These are phyloP conservation scores for Actinomortierella ambigua DNA, from an alignment of 371 early-diverging fungal genomes.

Conservation along the genomic window DNA sequence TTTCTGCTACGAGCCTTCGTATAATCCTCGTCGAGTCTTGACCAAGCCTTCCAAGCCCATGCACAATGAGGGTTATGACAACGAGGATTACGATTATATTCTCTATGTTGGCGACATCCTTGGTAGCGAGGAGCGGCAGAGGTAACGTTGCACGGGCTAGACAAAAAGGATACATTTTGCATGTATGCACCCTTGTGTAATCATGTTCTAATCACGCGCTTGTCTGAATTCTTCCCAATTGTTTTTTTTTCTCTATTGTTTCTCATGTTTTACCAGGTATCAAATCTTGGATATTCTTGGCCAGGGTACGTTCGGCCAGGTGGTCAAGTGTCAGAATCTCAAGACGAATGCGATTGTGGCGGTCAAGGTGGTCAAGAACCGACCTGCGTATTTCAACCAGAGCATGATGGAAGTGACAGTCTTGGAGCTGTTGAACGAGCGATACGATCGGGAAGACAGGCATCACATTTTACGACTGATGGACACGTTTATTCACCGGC, in stretches of 20 bases:
- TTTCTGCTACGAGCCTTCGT: slow-evolving; percentile 70
- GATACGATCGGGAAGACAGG: slow-evolving; percentile 73
- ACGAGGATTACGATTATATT: slow-evolving; percentile 93
- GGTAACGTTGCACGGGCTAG: slow-evolving; percentile 54
- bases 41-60: slow-evolving; percentile 91
- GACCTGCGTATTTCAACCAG: slow-evolving; percentile 90
- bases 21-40: slow-evolving; percentile 87
- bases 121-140: slow-evolving; percentile 81
- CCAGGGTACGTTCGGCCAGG: slow-evolving; percentile 98
- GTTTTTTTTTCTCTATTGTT: no score
- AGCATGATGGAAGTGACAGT: slow-evolving; percentile 93
- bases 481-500: slow-evolving; percentile 87
- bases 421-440: slow-evolving; percentile 77
- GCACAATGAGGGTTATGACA: slow-evolving; percentile 92
- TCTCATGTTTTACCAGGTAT: slow-evolving; percentile 56
- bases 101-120: slow-evolving; percentile 93
- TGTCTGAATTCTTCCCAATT: background rate
- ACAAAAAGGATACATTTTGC: background rate
- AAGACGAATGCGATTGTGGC: slow-evolving; percentile 88
- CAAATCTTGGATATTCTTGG: slow-evolving; percentile 91
- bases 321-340: slow-evolving; percentile 90
- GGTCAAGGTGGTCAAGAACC: slow-evolving; percentile 97
- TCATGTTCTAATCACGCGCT: background rate
- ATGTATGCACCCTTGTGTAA: background rate
- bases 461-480: slow-evolving; percentile 82